phyloP scores from a whole-genome alignment of 148 eudicot species.

The Dysphania ambrosioides region DNA sequence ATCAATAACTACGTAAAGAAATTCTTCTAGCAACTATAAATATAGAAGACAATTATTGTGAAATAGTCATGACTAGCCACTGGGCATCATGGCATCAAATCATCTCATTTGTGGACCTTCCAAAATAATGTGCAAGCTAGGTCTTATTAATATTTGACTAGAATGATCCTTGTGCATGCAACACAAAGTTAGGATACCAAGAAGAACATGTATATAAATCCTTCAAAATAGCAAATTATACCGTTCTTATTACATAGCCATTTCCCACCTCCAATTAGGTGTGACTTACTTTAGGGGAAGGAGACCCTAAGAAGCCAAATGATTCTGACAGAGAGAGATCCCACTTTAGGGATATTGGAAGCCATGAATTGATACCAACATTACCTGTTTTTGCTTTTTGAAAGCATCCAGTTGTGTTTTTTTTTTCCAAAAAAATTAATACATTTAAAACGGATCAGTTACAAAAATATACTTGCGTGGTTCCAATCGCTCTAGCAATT shows the following conservation, averaged over 20 bases:
- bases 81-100: too few species aligned
- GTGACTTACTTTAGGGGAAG: not conserved
- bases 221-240: too few species aligned
- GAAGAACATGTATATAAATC: too few species aligned
- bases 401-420: not conserved
- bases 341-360: slow-evolving; percentile 20
- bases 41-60: not conserved
- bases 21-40: not conserved
- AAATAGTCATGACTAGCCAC: not conserved
- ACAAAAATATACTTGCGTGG: slow-evolving; percentile 7
- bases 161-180: not conserved
- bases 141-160: not conserved
- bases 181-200: not conserved
- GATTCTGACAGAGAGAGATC: not conserved
- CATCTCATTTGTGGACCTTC: not conserved
- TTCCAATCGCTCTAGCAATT: not conserved
- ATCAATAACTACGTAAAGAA: too few species aligned
- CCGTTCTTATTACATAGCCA: too few species aligned
- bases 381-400: not conserved
- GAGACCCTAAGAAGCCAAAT: not conserved
- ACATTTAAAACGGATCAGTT: too few species aligned
- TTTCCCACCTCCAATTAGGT: not conserved
- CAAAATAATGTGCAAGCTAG: not conserved
- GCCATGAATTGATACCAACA: slow-evolving; percentile 17
- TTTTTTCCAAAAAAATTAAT: too few species aligned